Evolutionary conservation across 75 land plant species (phyloP), one percentile per base, ranked within the genome.

Genomic region (Sequoiadendron giganteum): DNA sequence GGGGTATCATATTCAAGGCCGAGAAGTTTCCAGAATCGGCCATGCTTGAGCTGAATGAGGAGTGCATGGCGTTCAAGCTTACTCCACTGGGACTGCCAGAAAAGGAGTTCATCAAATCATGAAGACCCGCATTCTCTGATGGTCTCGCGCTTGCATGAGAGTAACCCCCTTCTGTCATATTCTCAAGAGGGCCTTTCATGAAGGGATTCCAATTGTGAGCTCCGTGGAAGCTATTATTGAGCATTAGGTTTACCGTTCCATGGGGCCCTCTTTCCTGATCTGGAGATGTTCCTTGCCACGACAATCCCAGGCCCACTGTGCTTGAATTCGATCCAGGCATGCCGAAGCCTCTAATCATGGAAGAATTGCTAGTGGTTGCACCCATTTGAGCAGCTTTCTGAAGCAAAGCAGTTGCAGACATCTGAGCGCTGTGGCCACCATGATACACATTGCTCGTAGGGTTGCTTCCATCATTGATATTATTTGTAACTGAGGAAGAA

Each of bases 361-460:
- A 83, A 39, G 91, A 32, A 36, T 85, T 86, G 87, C 91, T 89
- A 21, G 87, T 21, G 19, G 91, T 87, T 34, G 90, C 92, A n/a
- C 92, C 91, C 85, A 91, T 91, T 85, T 89, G 87, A 36, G 91
- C 91, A 38, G 92, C 92, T 55, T 91, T 91, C 88, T 89, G 92
- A 85, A 91, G 91, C 61, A 91, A 85, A 6, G 92, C 92, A 15
- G 92, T 91, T 9, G 92, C 92, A 55, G 90, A 87, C 91, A 90
- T 90, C 89, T 91, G 94, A 28, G 92, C 86, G 15, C 86, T 80
- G 84, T 86, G 70, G n/a, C 91, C 85, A 85, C 85, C 87, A 43
- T 89, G 88, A 28, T 79, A 85, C 73, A 48, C 79, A 45, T 48
- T 90, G 45, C 83, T 68, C 10, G 79, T 7, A 38, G 21, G 73